Base-by-base conservation (phyloP, 148 eudicot species). In the Simmondsia chinensis region DNA sequence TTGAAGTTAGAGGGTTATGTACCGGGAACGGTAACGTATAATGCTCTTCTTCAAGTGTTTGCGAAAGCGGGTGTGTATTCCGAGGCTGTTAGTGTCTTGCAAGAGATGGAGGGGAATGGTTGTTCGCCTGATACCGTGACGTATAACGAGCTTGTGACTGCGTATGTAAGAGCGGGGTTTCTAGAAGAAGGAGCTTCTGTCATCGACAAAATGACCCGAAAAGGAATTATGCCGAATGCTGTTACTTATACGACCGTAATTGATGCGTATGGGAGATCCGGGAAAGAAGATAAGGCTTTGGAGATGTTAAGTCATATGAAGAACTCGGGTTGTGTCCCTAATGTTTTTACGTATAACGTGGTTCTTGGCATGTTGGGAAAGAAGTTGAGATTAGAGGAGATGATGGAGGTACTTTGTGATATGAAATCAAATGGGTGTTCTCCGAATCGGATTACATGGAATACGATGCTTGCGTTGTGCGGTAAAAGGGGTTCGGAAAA, bases 381-480 rank as follows among this genome's bases (percentile, higher is more conserved):
- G 58, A 88, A 80, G 70, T 63, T 78, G 11, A 70, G 75, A 20
- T 48, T 64, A 14, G 79, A 77, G 12, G 83, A 77, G 52, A 88
- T 88, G 97, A 70, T 77, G 61, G 71, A 59, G 31, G 52, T 88
- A 38, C 57, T 88, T 1, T 36, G 43, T 48, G 97, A 88, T 21
- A 88, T 88, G 97, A 84, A 88, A 61, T 48, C 61, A 33, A 71
- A 73, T 18, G 83, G 91, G 7, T 84, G 89, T 48, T 46, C 76
- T 21, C 97, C 97, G 7, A 73, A 88, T 60, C 83, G 76, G 21
- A 52, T 73, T 33, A 88, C 97, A 1, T 88, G 97, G 97, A 88
- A 88, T 64, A 88, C 94, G 0, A 73, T 83, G 73, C 83, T 88
- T 52, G 75, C 87, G 3, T 57, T 77, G 77, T 83, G 91, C 71